Base-by-base conservation (phyloP, 805 yeast species). In the Brettanomyces nanus region DNA sequence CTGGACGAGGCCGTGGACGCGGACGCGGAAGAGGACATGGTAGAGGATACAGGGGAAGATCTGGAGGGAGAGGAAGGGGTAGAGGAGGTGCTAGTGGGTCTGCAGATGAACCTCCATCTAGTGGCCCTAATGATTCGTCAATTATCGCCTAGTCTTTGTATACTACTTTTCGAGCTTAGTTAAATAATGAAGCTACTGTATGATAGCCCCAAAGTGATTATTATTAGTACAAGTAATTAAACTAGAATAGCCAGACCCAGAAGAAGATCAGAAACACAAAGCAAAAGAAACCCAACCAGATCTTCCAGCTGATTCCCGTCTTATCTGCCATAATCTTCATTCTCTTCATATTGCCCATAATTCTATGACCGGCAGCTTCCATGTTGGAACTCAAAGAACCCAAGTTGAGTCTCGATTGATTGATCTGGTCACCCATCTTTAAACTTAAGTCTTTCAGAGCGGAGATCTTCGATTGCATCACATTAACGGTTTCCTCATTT, bases 401-500 rank as follows among this genome's bases (percentile, higher is more conserved):
- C 23, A 60, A 40, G 34, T 45, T 51, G 14, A 52, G 39, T 15
- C 52, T 51, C 2, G 61, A 57, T 37, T 56, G 54, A 33, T 53
- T 66, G 29, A 80, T 81, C 52, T 80, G 83, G 41, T 71, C 77
- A 13, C 85, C 85, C 71, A 80, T 80, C 45, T 61, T 68, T 33
- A 68, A 34, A 2, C 81, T 68, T 19, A 79, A 56, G 33, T 69
- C 69, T 52, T 79, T 80, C 38, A 81, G 58, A 21, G 74, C 63
- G 35, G 64, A 58, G 17, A 81, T 67, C 45, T 73, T 76, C 28
- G 70, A 66, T 25, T 71, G 63, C 70, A 81, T 71, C 2, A 68
- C 59, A 18, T 67, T 65, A 45, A 75, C 54, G 37, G 77, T 75
- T 40, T 75, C 80, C 26, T 76, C 83, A 43, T 71, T 71, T 51